Evolutionary conservation across 2,329 filamentous ascomycete genomes (phyloP).

Genomic region (Alternaria sp.): DNA sequence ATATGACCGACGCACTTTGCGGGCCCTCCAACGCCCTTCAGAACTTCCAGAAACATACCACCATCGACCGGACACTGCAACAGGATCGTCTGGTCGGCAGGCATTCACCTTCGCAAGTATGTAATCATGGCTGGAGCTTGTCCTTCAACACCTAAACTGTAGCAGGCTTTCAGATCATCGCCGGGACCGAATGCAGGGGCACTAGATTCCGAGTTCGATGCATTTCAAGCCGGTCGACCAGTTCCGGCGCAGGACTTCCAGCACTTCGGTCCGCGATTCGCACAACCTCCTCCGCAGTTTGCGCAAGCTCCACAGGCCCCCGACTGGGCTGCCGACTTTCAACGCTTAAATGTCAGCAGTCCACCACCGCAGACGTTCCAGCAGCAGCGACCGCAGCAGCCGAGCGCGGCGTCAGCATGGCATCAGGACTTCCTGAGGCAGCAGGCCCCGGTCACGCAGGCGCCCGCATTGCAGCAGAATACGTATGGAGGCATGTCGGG

Average conservation of each 20-base stretch:
- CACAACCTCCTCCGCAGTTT: conserved; percentile 50
- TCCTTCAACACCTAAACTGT: not conserved
- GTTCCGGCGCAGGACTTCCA: conserved; percentile 53
- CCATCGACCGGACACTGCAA: conserved; percentile 73
- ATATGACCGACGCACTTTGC: conserved; percentile 73
- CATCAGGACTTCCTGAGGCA: conserved; percentile 66
- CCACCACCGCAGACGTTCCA: conserved; percentile 57
- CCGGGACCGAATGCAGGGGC: conserved; percentile 62
- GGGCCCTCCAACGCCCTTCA: conserved; percentile 79
- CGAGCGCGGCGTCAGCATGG: conserved; percentile 58
- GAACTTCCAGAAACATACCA: conserved; percentile 73
- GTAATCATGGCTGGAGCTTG: conserved; percentile 19
- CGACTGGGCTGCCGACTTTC: conserved; percentile 61
- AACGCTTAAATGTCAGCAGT: conserved; percentile 56
- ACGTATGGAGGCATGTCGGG: conserved; percentile 40
- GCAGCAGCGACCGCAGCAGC: conserved; percentile 54
- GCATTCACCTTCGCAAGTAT: conserved; percentile 64
- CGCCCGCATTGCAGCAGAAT: conserved; percentile 39
- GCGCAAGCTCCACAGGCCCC: conserved; percentile 48
- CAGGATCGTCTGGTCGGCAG: conserved; percentile 72
- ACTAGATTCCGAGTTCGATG: conserved; percentile 73
- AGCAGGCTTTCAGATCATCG: conserved; percentile 68
- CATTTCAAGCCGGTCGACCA: conserved; percentile 67
- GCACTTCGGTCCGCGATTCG: conserved; percentile 46
- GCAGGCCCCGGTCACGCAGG: conserved; percentile 47